Conservation (phyloP, 306 rosid species). For the Medicago lupulina region DNA sequence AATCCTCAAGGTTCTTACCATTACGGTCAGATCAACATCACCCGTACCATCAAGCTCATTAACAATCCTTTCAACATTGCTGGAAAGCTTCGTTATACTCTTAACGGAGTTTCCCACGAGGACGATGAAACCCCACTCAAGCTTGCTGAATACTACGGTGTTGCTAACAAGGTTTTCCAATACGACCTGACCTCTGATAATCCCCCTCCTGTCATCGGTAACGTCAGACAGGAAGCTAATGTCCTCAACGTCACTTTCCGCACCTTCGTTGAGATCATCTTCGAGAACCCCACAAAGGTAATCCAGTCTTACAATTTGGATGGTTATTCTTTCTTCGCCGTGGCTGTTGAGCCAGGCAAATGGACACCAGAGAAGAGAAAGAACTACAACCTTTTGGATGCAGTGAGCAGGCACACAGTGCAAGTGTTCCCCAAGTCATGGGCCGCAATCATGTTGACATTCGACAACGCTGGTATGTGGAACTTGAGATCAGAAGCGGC, state of each 20-base stretch:
- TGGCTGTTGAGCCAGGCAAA: conserved; percentile 71
- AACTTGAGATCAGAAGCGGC: conserved; percentile 61
- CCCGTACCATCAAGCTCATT: conserved; percentile 71
- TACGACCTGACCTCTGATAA: conserved; percentile 51
- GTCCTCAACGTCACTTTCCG: conserved; percentile 61
- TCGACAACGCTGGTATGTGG: conserved; percentile 85
- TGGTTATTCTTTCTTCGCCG: conserved; percentile 74
- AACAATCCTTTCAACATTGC: conserved; percentile 45
- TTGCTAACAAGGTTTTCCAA: conserved; percentile 59
- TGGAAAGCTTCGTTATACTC: conserved; percentile 72
- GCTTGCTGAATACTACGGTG: conserved; percentile 72
- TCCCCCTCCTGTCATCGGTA: neutral
- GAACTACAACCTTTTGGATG: conserved; percentile 75
- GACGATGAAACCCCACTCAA: conserved; percentile 70
- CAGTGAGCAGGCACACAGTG: conserved; percentile 75
- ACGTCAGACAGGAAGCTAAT: conserved; percentile 43
- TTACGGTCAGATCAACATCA: conserved; percentile 76
- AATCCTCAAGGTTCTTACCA: conserved; percentile 94
- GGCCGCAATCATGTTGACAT: conserved; percentile 65
- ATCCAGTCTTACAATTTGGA: conserved; percentile 72
- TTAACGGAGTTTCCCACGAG: conserved; percentile 76
- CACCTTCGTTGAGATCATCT: conserved; percentile 69
- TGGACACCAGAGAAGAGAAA: conserved; percentile 72
- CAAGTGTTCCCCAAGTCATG: conserved; percentile 80
- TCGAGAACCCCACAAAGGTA: conserved; percentile 76